Percentiles rank a stretch among this genome's conserved stretches.
These are phyloP conservation scores for Blastobotrys elegans DNA, from an alignment of 1,139 yeast genomes.

Conservation along the genomic window DNA sequence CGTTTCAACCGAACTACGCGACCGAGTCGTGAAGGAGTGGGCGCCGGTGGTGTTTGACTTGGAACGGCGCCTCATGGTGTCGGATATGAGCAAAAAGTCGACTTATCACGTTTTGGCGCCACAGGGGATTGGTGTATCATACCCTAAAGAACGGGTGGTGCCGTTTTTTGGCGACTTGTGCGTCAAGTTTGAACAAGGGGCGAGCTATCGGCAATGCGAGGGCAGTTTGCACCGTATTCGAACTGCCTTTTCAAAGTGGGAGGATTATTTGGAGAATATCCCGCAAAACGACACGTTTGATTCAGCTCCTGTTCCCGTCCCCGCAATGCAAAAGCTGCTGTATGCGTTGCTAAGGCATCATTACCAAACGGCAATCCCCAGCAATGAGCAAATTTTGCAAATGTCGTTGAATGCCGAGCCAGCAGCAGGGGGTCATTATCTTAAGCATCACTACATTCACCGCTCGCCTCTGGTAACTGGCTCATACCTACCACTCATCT, in stretches of 20 bases:
- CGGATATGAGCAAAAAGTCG: conserved; percentile 44
- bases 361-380: conserved; percentile 24
- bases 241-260: conserved; percentile 80
- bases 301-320: conserved; percentile 30
- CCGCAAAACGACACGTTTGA: conserved; percentile 37
- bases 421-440: conserved; percentile 40
- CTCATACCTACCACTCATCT: conserved; percentile 54
- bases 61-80: conserved; percentile 65
- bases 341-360: conserved; percentile 33
- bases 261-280: conserved; percentile 49
- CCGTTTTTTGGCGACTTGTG: conserved; percentile 88
- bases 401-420: conserved; percentile 46
- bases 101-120: conserved; percentile 80
- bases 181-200: conserved; percentile 37
- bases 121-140: conserved; percentile 75
- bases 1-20: conserved; percentile 58
- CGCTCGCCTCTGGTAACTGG: conserved; percentile 51
- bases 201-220: conserved; percentile 55
- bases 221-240: conserved; percentile 63
- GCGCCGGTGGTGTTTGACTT: conserved; percentile 89
- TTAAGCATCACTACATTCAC: conserved; percentile 39
- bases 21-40: conserved; percentile 77
- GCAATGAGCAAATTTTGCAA: conserved; percentile 33
- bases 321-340: conserved; percentile 34
- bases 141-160: conserved; percentile 72